Conservation (phyloP, 352 stramenopile species). For the Globisporangium cylindrosporum region DNA sequence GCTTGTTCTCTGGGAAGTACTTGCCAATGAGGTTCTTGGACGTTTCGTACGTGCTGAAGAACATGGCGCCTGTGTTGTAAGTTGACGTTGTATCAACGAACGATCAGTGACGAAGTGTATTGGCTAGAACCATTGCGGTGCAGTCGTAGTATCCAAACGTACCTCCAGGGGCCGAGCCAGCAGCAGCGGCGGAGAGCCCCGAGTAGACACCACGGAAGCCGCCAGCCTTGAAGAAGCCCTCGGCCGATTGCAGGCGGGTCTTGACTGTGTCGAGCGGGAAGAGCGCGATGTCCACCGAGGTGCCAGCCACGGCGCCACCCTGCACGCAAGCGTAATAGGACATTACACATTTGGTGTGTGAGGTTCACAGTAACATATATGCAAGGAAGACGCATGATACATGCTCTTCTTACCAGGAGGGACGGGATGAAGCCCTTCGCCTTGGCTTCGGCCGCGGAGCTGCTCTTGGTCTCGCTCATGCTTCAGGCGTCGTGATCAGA, state of each 20-base stretch:
- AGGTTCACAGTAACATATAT: background rate
- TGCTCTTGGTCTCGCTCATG: slow-evolving; percentile 15
- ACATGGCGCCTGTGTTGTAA: slow-evolving; percentile 65
- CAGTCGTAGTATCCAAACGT: slow-evolving; percentile 1
- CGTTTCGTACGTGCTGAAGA: slow-evolving; percentile 91
- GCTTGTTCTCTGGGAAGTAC: slow-evolving; percentile 56
- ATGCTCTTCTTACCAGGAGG: slow-evolving; percentile 39
- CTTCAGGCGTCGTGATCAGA: slow-evolving; percentile 6
- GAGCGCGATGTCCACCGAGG: slow-evolving; percentile 96
- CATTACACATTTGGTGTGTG: too few relatives aligned
- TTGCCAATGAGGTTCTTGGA: slow-evolving; percentile 76
- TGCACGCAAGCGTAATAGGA: slow-evolving; percentile 15
- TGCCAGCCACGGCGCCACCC: slow-evolving; percentile 94
- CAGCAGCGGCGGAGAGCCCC: slow-evolving; percentile 87
- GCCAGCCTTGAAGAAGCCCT: slow-evolving; percentile 96
- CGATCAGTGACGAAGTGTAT: background rate
- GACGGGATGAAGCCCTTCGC: slow-evolving; percentile 64
- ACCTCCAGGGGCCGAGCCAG: slow-evolving; percentile 90
- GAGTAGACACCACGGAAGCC: slow-evolving; percentile 95
- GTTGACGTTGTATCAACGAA: background rate
- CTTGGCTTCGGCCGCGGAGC: slow-evolving; percentile 26
- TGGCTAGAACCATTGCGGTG: background rate
- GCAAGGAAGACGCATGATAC: background rate
- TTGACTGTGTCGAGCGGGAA: slow-evolving; percentile 99
- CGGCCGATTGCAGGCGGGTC: slow-evolving; percentile 95